Percentiles rank a stretch among this genome's conserved stretches.
Evolutionary conservation across 768 basidiomycete genomes (phyloP).

Genomic region (Multifurca ochricompacta): DNA sequence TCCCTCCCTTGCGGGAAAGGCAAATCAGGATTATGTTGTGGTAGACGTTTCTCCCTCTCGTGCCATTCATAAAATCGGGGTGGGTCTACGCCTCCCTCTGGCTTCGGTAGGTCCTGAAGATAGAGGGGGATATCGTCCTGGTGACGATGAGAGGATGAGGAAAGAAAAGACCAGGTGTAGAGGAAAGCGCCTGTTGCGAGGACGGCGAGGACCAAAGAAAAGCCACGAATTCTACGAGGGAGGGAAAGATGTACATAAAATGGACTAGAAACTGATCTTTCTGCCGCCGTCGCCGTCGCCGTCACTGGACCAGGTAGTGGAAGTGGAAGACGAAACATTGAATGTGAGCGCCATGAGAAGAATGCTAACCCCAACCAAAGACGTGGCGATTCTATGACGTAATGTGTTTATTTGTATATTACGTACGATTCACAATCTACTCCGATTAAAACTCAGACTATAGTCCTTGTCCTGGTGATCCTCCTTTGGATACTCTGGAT

Average conservation of each 20-base stretch:
- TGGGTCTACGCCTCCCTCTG: not conserved
- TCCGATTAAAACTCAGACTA: too few relatives aligned
- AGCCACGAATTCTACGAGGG: not conserved
- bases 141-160: too few relatives aligned
- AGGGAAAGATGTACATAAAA: not conserved
- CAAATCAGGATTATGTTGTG: conserved; percentile 9
- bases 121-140: not conserved
- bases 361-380: too few relatives aligned
- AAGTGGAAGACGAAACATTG: too few relatives aligned
- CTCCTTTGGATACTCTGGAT: too few relatives aligned
- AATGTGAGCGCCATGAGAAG: too few relatives aligned
- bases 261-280: not conserved
- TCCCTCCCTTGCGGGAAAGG: conserved; percentile 17
- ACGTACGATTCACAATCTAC: too few relatives aligned
- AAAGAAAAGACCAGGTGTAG: not conserved
- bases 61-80: conserved; percentile 12
- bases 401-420: too few relatives aligned
- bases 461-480: too few relatives aligned
- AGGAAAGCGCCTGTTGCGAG: not conserved
- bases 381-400: too few relatives aligned
- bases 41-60: conserved; percentile 5
- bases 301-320: too few relatives aligned
- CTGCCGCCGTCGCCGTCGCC: not conserved
- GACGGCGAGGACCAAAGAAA: not conserved
- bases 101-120: not conserved